Conservation (phyloP, 1,284 basidiomycete genomes). For the Trichosporon sp. region DNA sequence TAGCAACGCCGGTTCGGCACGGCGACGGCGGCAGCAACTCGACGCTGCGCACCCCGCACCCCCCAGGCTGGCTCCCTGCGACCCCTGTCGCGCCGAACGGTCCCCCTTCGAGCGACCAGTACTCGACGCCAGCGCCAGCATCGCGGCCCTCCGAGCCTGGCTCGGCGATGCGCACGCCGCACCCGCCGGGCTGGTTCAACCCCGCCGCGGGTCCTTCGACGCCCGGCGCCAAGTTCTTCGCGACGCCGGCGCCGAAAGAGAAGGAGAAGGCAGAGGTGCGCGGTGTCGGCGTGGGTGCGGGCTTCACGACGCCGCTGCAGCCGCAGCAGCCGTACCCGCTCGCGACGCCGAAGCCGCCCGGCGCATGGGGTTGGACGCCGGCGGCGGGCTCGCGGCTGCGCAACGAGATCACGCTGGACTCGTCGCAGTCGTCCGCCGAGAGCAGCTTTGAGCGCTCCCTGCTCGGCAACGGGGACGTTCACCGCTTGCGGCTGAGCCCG, state of each 20-base stretch:
- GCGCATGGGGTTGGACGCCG: conserved; percentile 1
- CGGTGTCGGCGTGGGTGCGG: background rate
- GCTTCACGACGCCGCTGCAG: conserved; percentile 7
- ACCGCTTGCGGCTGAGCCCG: background rate
- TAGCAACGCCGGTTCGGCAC: background rate
- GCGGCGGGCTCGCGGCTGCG: conserved; percentile 8
- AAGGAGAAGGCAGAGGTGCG: background rate
- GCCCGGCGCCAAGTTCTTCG: background rate
- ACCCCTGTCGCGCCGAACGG: background rate
- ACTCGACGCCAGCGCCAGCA: background rate
- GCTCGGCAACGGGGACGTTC: background rate
- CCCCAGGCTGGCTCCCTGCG: background rate
- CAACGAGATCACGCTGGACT: conserved; percentile 21
- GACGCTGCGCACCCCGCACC: background rate
- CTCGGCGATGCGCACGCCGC: conserved; percentile 6
- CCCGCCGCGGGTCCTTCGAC: background rate
- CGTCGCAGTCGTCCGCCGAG: conserved; percentile 13
- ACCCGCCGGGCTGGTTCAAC: background rate
- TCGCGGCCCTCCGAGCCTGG: background rate
- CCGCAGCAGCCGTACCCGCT: conserved; percentile 2
- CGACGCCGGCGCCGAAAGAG: background rate
- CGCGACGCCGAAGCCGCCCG: conserved; percentile 7
- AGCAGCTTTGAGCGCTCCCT: conserved; percentile 12
- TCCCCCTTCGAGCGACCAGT: background rate
- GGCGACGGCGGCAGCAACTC: background rate